Conservation (phyloP, 169 alveolate genomes). For the Theileria parva region DNA sequence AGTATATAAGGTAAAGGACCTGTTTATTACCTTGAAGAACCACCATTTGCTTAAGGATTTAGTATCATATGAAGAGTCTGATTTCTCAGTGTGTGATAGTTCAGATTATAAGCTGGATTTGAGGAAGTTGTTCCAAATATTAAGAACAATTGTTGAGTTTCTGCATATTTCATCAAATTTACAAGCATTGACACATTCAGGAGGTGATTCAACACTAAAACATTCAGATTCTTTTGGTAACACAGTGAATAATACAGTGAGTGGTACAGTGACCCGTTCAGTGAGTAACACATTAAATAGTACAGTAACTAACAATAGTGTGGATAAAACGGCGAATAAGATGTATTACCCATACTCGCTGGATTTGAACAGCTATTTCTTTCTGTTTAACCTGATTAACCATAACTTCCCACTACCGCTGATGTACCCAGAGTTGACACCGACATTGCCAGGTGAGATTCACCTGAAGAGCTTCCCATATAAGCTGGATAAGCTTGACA, state of each 20-base stretch:
- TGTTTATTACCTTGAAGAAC: not conserved
- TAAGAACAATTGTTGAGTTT: conserved; percentile 26
- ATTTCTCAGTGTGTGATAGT: not conserved
- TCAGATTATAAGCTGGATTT: not conserved
- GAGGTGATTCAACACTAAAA: not conserved
- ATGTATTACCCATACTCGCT: conserved; percentile 47
- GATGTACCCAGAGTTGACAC: conserved; percentile 6
- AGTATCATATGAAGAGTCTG: not conserved
- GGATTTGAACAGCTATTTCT: conserved; percentile 29
- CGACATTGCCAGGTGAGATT: conserved; percentile 24
- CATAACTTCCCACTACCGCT: conserved; percentile 59
- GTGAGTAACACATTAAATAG: not conserved
- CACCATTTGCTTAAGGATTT: not conserved
- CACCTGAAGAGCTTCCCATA: conserved; percentile 47
- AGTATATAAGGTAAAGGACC: conserved; percentile 9
- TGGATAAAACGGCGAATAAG: not conserved
- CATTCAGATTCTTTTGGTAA: not conserved
- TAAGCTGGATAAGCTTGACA: conserved; percentile 43
- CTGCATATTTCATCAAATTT: conserved; percentile 52
- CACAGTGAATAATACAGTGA: not conserved
- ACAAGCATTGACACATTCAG: conserved; percentile 39
- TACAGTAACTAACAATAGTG: too few species aligned
- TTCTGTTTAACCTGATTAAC: conserved; percentile 39
- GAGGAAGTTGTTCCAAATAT: conserved; percentile 10
- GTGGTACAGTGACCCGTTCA: not conserved